Conservation (phyloP, 768 basidiomycete genomes). For the Pleurotus pulmonarius region DNA sequence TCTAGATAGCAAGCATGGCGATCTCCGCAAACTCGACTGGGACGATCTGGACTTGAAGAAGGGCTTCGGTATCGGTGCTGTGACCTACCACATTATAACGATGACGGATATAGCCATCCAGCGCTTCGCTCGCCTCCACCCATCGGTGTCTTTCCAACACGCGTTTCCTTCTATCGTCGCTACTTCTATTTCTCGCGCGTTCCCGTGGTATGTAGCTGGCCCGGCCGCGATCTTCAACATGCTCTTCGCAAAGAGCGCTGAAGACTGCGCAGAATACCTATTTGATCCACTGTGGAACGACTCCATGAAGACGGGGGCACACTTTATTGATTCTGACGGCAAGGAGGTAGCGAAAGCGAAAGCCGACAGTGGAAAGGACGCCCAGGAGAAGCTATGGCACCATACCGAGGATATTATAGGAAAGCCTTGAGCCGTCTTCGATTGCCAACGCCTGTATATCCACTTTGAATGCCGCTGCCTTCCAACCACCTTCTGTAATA, state of each 20-base stretch:
- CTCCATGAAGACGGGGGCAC: background rate
- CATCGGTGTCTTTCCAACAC: constrained; percentile 32
- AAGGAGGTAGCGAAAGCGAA: background rate
- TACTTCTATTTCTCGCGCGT: constrained; percentile 19
- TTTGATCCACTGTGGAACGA: constrained; percentile 24
- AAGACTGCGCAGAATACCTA: constrained; percentile 32
- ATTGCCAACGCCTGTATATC: no score
- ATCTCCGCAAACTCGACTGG: constrained; percentile 27
- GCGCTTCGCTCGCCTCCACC: constrained; percentile 27
- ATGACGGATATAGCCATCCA: constrained; percentile 54
- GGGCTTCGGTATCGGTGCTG: constrained; percentile 29
- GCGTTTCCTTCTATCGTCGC: constrained; percentile 28
- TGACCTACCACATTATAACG: constrained; percentile 30
- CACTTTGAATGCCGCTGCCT: no score
- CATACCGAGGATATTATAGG: background rate
- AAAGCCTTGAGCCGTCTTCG: no score
- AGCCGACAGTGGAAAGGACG: background rate
- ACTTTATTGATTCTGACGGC: background rate
- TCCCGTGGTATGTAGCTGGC: constrained; percentile 20
- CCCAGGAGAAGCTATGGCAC: background rate
- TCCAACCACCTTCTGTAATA: no score
- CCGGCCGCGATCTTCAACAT: constrained; percentile 16
- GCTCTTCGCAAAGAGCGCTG: constrained; percentile 19
- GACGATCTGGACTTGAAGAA: constrained; percentile 52
- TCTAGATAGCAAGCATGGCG: constrained; percentile 28